Percentiles rank a stretch among this genome's conserved stretches.
Conservation (phyloP, 2,329 filamentous ascomycete genomes). For the Diaporthe caulivora region DNA sequence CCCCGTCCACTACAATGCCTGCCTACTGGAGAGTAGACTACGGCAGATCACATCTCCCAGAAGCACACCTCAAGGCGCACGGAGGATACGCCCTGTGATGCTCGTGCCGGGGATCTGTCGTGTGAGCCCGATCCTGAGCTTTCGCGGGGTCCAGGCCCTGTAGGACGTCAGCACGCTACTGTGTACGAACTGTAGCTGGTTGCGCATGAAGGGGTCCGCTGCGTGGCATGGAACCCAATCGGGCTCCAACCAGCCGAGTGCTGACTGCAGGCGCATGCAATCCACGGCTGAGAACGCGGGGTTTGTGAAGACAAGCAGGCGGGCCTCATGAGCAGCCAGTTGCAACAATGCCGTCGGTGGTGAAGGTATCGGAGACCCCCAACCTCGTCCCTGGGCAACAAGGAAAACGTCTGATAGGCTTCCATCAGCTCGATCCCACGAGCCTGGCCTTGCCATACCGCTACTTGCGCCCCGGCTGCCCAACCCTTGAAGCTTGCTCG, state of each 20-base stretch:
- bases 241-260: conserved; percentile 14
- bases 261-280: conserved; percentile 32
- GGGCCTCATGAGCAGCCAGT: background rate
- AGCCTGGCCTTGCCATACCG: conserved; percentile 15
- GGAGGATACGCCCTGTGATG: background rate
- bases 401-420: background rate
- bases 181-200: background rate
- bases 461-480: conserved; percentile 12
- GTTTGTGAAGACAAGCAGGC: background rate
- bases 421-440: conserved; percentile 22
- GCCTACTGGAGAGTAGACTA: background rate
- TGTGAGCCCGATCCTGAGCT: conserved; percentile 2
- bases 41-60: background rate
- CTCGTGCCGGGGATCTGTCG: background rate
- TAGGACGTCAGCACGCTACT: background rate
- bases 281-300: conserved; percentile 27
- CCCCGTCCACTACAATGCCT: background rate
- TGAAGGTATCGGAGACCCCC: conserved; percentile 15
- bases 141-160: conserved; percentile 10
- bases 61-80: background rate
- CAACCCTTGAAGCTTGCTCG: conserved; percentile 27
- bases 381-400: background rate
- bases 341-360: conserved; percentile 4
- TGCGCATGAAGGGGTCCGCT: conserved; percentile 16
- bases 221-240: conserved; percentile 2